These are phyloP conservation scores for Astrothelium subdiscretum DNA, from an alignment of 495 filamentous ascomycete genomes.

Conservation along the genomic window DNA sequence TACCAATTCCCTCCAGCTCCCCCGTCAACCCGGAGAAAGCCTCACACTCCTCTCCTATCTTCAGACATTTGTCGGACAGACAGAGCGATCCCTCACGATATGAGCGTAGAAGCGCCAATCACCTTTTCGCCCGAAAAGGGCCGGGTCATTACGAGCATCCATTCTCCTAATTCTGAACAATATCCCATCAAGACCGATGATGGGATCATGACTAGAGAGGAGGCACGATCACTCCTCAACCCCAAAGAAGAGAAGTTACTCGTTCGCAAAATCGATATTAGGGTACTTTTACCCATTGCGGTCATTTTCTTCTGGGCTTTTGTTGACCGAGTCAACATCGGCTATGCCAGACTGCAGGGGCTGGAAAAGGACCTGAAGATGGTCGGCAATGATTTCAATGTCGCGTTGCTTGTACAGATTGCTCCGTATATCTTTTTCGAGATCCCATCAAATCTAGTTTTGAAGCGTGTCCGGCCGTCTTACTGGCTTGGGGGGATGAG, in stretches of 20 bases:
- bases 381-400: conserved; percentile 42
- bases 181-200: not conserved
- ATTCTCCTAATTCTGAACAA: not conserved
- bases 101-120: not conserved
- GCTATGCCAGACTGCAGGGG: conserved; percentile 49
- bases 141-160: not conserved
- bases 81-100: too few species aligned
- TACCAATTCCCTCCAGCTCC: too few species aligned
- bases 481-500: conserved; percentile 42
- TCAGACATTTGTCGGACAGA: too few species aligned
- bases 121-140: not conserved
- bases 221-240: not conserved
- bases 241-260: conserved; percentile 12
- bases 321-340: conserved; percentile 24
- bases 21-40: too few species aligned
- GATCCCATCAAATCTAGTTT: conserved; percentile 51
- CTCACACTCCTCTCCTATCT: too few species aligned
- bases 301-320: conserved; percentile 32
- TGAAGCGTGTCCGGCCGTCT: conserved; percentile 51
- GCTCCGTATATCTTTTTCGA: conserved; percentile 53
- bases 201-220: not conserved
- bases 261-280: conserved; percentile 16
- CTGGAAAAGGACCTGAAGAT: conserved; percentile 47
- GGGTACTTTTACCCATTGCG: conserved; percentile 29
- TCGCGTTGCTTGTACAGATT: conserved; percentile 53